Conservation (phyloP, 139 green algal genomes). For the Chlamydomonas sp. region DNA sequence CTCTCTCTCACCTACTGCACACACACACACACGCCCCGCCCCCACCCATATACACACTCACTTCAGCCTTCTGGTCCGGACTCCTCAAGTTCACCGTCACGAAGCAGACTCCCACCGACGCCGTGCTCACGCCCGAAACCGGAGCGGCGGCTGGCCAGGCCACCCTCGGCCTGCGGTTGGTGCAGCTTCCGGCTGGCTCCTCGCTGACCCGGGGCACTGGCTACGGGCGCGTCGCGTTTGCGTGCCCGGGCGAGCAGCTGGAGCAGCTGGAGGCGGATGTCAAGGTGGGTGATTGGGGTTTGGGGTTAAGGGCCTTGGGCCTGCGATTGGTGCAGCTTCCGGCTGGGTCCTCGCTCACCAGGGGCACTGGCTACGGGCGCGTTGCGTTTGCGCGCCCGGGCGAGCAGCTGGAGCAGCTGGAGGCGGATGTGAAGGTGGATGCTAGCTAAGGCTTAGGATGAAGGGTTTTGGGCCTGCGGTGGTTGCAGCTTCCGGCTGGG, state of each 20-base stretch:
- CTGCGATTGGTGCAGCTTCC: conserved; percentile 35
- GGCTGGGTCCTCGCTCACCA: conserved; percentile 12
- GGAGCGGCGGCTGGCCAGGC: conserved; percentile 23
- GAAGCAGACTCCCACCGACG: neutral
- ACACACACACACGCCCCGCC: too few species aligned
- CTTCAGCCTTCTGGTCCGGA: conserved; percentile 34
- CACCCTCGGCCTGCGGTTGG: conserved; percentile 29
- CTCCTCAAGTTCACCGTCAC: conserved; percentile 26
- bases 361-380: conserved; percentile 33
- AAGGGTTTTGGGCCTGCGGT: too few species aligned
- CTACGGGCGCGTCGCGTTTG: conserved; percentile 40
- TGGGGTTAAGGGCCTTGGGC: too few species aligned
- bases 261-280: conserved; percentile 32
- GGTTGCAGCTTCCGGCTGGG: conserved; percentile 26
- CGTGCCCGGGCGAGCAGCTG: conserved; percentile 35
- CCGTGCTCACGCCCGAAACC: conserved; percentile 12
- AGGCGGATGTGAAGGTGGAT: conserved; percentile 22
- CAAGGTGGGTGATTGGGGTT: neutral
- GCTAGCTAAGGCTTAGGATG: too few species aligned
- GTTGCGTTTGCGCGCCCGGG: conserved; percentile 41
- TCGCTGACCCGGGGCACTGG: conserved; percentile 27
- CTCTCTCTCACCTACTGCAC: too few species aligned
- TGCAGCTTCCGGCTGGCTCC: conserved; percentile 23
- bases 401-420: conserved; percentile 30
- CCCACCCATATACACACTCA: too few species aligned